phyloP scores from a whole-genome alignment of 2,329 filamentous ascomycete species.

The Cladosporium oxysporum region DNA sequence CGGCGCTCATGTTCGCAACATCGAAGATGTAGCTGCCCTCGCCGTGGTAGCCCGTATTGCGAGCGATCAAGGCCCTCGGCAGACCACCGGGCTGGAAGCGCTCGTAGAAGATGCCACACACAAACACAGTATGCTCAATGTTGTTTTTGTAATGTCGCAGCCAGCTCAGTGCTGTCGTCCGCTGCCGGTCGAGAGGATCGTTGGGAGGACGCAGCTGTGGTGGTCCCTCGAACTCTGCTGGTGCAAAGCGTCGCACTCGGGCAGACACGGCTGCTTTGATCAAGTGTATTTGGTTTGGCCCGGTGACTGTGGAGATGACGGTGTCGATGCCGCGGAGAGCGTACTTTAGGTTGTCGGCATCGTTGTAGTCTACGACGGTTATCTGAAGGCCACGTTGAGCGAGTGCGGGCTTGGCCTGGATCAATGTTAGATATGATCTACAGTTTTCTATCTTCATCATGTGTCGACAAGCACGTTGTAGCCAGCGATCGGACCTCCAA shows the following conservation, averaged over 20 bases:
- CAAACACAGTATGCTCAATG: slow-evolving; percentile 70
- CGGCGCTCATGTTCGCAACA: slow-evolving; percentile 58
- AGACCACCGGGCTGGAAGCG: slow-evolving; percentile 70
- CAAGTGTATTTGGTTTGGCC: slow-evolving; percentile 65
- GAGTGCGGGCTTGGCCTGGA: slow-evolving; percentile 57
- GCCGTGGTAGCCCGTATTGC: slow-evolving; percentile 53
- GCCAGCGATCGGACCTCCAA: background rate
- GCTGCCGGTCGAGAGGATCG: slow-evolving; percentile 64
- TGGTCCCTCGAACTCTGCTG: slow-evolving; percentile 73
- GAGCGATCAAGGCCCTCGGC: slow-evolving; percentile 59
- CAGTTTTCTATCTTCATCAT: too few relatives aligned
- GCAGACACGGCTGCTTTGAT: slow-evolving; percentile 69
- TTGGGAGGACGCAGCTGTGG: slow-evolving; percentile 56
- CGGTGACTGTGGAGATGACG: slow-evolving; percentile 72
- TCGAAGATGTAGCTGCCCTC: slow-evolving; percentile 69
- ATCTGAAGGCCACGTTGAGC: slow-evolving; percentile 64
- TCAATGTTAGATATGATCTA: slow-evolving; percentile 22
- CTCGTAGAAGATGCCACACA: slow-evolving; percentile 76
- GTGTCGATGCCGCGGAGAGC: slow-evolving; percentile 71
- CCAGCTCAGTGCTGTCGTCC: slow-evolving; percentile 57
- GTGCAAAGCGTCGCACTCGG: slow-evolving; percentile 68
- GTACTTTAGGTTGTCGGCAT: slow-evolving; percentile 60
- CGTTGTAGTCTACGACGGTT: slow-evolving; percentile 66
- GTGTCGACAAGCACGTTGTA: background rate
- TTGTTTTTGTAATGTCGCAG: slow-evolving; percentile 57